Evolutionary conservation across 176 grass and related monocot species (phyloP).

Genomic region (Phragmites australis): DNA sequence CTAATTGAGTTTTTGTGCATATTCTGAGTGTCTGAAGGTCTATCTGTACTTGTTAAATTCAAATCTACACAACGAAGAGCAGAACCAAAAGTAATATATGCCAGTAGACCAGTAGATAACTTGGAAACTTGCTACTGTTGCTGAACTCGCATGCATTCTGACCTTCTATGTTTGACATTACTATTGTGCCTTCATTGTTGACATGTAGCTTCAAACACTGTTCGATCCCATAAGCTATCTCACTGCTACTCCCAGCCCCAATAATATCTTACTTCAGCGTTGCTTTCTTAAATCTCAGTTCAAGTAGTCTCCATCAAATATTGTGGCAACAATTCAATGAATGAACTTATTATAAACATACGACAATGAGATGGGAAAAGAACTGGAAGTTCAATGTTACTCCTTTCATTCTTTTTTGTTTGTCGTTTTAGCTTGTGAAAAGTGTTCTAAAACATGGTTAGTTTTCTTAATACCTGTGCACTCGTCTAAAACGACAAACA

Average conservation of each 20-base stretch:
- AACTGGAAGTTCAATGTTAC: neutral
- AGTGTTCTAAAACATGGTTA: too few species aligned
- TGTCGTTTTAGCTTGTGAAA: too few species aligned
- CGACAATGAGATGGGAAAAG: neutral
- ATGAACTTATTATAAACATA: neutral
- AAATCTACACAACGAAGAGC: neutral
- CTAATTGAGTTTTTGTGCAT: neutral
- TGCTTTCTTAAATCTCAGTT: neutral
- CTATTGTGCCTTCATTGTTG: neutral
- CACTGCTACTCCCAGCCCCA: neutral
- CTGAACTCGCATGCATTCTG: neutral
- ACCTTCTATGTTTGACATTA: neutral
- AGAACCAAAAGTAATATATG: neutral
- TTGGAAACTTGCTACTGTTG: neutral
- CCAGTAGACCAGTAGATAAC: too few species aligned
- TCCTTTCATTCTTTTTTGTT: too few species aligned
- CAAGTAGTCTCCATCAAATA: neutral
- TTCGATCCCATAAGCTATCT: neutral
- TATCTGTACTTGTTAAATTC: neutral
- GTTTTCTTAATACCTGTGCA: too few species aligned
- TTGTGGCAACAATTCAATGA: neutral
- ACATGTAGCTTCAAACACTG: neutral
- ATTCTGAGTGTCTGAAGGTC: neutral
- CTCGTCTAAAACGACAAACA: too few species aligned
- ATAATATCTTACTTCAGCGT: neutral